Conservation (phyloP, 345 rosid genomes). For the Murraya koenigii region DNA sequence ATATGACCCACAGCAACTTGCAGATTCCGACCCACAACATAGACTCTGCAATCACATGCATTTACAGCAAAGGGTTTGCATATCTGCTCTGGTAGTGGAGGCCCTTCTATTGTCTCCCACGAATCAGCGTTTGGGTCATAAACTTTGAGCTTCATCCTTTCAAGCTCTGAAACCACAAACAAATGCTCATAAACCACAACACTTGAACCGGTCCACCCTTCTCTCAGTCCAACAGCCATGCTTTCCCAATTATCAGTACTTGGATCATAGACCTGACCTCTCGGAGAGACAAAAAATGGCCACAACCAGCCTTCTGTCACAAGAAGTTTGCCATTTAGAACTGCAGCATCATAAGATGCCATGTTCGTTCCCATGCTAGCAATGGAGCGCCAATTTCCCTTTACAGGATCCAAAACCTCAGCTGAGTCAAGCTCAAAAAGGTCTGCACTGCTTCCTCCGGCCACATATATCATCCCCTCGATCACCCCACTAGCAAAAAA, state of each 20-base stretch:
- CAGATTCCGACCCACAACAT: conserved; percentile 77
- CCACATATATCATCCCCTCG: conserved; percentile 72
- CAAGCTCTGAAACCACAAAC: conserved; percentile 77
- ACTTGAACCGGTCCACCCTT: conserved; percentile 96
- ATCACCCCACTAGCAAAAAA: conserved; percentile 75
- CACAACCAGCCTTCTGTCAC: conserved; percentile 95
- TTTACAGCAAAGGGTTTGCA: conserved; percentile 83
- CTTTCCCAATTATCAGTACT: conserved; percentile 63
- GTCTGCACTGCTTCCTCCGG: conserved; percentile 75
- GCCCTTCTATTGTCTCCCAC: conserved; percentile 75
- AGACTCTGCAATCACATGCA: conserved; percentile 53
- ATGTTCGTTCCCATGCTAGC: conserved; percentile 71
- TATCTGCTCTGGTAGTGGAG: conserved; percentile 77
- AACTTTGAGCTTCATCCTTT: conserved; percentile 93
- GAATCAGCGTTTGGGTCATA: conserved; percentile 57
- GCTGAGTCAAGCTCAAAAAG: conserved; percentile 71
- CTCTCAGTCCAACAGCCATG: conserved; percentile 73
- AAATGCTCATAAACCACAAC: conserved; percentile 65
- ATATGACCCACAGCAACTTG: conserved; percentile 67
- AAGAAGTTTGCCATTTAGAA: conserved; percentile 72
- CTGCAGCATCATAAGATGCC: conserved; percentile 84
- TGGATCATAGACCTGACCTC: conserved; percentile 91
- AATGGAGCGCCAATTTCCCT: conserved; percentile 58
- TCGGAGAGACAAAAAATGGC: conserved; percentile 80
- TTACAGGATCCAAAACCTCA: conserved; percentile 66